A percentile compares a stretch with the other conserved stretches of the same genome.
Evolutionary conservation across 73 alveolate species (phyloP).

Genomic region (Paramecium pentaurelia): DNA sequence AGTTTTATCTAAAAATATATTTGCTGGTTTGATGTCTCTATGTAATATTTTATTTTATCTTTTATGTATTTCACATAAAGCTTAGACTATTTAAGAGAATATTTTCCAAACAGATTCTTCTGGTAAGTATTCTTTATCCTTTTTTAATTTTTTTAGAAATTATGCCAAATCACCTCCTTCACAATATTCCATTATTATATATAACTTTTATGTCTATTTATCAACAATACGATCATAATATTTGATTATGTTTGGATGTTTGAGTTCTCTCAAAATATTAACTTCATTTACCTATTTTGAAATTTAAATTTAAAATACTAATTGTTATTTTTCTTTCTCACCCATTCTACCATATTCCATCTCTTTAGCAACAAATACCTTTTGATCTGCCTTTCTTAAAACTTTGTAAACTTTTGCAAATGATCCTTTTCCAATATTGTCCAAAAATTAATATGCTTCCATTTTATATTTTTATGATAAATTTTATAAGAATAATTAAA

Average conservation of each 20-base stretch:
- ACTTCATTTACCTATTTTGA: slow-evolving; percentile 72
- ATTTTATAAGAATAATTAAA: neutral
- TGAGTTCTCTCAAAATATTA: slow-evolving; percentile 83
- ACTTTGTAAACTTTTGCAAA: slow-evolving; percentile 90
- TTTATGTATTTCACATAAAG: slow-evolving; percentile 89
- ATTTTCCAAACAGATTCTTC: slow-evolving; percentile 95
- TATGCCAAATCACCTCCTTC: slow-evolving; percentile 95
- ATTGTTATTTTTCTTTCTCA: slow-evolving; percentile 86
- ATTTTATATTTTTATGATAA: slow-evolving; percentile 43
- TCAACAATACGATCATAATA: slow-evolving; percentile 93
- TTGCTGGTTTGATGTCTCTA: slow-evolving; percentile 93
- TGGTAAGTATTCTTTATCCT: slow-evolving; percentile 71
- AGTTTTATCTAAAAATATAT: slow-evolving; percentile 86
- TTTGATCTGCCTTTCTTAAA: slow-evolving; percentile 78
- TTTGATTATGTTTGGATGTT: slow-evolving; percentile 80
- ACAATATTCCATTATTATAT: slow-evolving; percentile 95
- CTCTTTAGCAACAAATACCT: slow-evolving; percentile 90
- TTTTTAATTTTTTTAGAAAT: slow-evolving; percentile 76
- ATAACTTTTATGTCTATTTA: slow-evolving; percentile 83
- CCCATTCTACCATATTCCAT: slow-evolving; percentile 84
- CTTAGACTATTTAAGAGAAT: slow-evolving; percentile 81
- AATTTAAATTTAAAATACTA: slow-evolving; percentile 60
- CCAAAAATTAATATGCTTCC: slow-evolving; percentile 89
- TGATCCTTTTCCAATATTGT: slow-evolving; percentile 91
- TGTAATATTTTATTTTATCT: slow-evolving; percentile 81